These are phyloP conservation scores for Coffea eugenioides DNA, from an alignment of 257 asterid species.

Conservation along the genomic window DNA sequence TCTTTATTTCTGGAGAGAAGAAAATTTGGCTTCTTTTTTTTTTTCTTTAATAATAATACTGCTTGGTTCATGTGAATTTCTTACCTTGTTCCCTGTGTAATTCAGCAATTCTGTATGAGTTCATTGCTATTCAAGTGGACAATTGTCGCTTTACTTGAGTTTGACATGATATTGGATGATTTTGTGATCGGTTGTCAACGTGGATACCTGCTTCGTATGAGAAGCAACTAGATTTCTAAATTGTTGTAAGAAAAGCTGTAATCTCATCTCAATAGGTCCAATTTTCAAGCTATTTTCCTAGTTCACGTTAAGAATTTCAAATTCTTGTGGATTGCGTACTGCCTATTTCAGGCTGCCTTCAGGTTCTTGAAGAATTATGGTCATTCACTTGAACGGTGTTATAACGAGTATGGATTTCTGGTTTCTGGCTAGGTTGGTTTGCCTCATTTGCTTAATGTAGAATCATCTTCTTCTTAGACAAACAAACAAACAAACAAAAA, in stretches of 20 bases:
- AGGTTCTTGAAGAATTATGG: background rate
- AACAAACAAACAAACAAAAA: background rate
- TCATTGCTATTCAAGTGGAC: background rate
- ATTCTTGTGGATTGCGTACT: background rate
- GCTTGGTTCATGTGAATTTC: background rate
- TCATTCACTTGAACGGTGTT: background rate
- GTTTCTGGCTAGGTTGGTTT: background rate
- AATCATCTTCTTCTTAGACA: background rate
- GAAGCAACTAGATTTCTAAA: background rate
- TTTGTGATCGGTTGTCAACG: background rate
- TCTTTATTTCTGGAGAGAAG: background rate
- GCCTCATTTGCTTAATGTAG: background rate
- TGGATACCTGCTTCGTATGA: background rate
- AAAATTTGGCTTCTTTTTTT: background rate
- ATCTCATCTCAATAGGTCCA: too few relatives aligned
- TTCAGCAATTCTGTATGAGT: background rate
- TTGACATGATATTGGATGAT: background rate
- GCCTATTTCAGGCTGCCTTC: background rate
- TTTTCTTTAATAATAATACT: background rate
- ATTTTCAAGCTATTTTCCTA: background rate
- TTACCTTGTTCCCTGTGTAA: background rate
- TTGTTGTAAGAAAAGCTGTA: background rate
- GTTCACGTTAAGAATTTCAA: background rate
- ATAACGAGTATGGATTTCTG: background rate
- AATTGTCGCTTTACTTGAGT: too few relatives aligned